Evolutionary conservation across 441 rosid species (phyloP).

Genomic region (Gossypium armourianum): DNA sequence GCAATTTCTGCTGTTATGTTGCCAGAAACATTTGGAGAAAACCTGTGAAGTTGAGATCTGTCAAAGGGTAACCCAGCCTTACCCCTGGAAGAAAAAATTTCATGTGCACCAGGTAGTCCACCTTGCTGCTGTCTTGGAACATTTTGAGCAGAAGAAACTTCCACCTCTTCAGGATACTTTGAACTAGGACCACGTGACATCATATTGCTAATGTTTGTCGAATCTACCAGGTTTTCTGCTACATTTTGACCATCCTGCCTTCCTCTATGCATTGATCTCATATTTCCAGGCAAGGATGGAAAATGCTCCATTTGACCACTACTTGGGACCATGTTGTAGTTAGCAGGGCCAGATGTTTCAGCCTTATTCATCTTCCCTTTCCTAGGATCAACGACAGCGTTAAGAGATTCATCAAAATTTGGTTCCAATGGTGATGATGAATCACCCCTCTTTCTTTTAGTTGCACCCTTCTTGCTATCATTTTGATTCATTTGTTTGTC

Average conservation of each 20-base stretch:
- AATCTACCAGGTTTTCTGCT: conserved; percentile 23
- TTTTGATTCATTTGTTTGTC: conserved; percentile 47
- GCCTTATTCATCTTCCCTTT: conserved; percentile 59
- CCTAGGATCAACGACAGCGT: conserved; percentile 32
- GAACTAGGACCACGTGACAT: conserved; percentile 19
- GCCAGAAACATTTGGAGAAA: conserved; percentile 36
- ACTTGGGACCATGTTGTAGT: conserved; percentile 28
- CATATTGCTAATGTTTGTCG: conserved; percentile 16
- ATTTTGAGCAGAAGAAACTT: conserved; percentile 30
- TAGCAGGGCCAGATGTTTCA: conserved; percentile 36
- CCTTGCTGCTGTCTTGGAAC: conserved; percentile 35
- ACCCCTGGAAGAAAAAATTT: conserved; percentile 31
- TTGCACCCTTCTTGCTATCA: conserved; percentile 42
- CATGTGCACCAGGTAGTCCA: conserved; percentile 28
- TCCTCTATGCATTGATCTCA: conserved; percentile 22
- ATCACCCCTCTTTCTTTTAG: conserved; percentile 78
- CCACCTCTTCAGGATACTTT: conserved; percentile 29
- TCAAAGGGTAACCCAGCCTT: conserved; percentile 35
- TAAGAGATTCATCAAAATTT: conserved; percentile 40
- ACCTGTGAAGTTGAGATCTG: conserved; percentile 43
- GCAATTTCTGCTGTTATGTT: conserved; percentile 28
- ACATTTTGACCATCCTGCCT: conserved; percentile 28
- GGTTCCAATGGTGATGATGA: conserved; percentile 41
- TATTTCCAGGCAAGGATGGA: conserved; percentile 22
- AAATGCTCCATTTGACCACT: conserved; percentile 35